Conservation (phyloP, 805 yeast species). For the Starmerella powellii region DNA sequence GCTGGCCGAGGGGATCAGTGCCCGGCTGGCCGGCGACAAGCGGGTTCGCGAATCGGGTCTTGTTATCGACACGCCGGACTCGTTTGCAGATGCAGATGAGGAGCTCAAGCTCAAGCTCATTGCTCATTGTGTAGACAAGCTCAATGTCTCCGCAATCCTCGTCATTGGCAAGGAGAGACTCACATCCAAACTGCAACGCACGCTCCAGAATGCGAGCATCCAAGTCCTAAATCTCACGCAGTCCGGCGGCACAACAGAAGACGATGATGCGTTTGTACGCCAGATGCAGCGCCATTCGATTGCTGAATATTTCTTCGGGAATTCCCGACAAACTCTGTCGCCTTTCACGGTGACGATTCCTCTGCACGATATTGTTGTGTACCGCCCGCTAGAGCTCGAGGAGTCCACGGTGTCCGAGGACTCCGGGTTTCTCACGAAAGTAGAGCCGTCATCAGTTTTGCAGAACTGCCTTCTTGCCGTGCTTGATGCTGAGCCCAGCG, state of each 20-base stretch:
- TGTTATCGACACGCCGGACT: constrained; percentile 63
- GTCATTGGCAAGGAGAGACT: constrained; percentile 70
- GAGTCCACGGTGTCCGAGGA: constrained; percentile 8
- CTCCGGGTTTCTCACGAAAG: constrained; percentile 27
- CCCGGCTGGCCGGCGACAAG: constrained; percentile 41
- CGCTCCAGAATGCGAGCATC: constrained; percentile 16
- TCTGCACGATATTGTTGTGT: constrained; percentile 46
- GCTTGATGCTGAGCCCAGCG: constrained; percentile 39
- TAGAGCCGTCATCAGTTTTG: constrained; percentile 35
- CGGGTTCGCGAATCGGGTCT: constrained; percentile 40
- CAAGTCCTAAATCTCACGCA: constrained; percentile 7
- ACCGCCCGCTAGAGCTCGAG: constrained; percentile 40
- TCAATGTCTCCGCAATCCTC: constrained; percentile 47
- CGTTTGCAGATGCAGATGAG: constrained; percentile 24
- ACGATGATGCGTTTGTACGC: constrained; percentile 50
- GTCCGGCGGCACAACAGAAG: constrained; percentile 59
- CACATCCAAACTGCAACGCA: constrained; percentile 48
- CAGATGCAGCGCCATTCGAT: constrained; percentile 64
- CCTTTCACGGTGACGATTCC: constrained; percentile 78
- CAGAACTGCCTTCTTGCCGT: constrained; percentile 70
- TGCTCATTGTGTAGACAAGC: constrained; percentile 35
- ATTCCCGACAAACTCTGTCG: constrained; percentile 45
- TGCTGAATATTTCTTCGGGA: constrained; percentile 84
- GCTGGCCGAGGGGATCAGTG: constrained; percentile 37
- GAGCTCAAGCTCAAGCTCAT: constrained; percentile 40